A percentile compares a stretch with the other conserved stretches of the same genome.
Evolutionary conservation across 176 grass and related monocot species (phyloP).

Genomic region (Eragrostis curvula): DNA sequence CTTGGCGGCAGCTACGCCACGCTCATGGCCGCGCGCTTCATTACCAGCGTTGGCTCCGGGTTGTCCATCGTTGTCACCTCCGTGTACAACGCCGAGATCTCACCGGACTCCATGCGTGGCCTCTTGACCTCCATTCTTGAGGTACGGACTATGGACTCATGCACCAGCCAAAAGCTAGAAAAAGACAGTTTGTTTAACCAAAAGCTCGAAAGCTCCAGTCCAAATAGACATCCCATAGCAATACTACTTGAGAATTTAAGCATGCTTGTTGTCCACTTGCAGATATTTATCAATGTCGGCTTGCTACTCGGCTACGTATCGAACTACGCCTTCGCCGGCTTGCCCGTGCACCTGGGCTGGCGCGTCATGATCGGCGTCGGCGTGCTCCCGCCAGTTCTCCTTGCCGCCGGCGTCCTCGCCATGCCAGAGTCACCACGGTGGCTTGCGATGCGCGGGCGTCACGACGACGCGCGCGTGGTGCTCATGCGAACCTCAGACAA

Average conservation of each 20-base stretch:
- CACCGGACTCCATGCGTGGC: constrained; percentile 44
- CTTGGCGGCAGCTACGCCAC: constrained; percentile 32
- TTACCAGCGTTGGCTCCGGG: constrained; percentile 50
- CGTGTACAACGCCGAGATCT: constrained; percentile 58
- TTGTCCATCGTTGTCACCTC: constrained; percentile 32
- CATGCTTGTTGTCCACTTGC: not conserved
- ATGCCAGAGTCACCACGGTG: constrained; percentile 82
- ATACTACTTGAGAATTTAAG: too few species aligned
- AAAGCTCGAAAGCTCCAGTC: too few species aligned
- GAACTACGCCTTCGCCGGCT: constrained; percentile 45
- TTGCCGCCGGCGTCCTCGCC: constrained; percentile 35
- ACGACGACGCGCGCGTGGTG: constrained; percentile 42
- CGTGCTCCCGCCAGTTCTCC: constrained; percentile 20
- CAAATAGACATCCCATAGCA: too few species aligned
- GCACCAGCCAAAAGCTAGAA: too few species aligned
- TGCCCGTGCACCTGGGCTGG: constrained; percentile 51
- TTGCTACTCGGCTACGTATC: constrained; percentile 48
- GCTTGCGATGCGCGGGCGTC: constrained; percentile 59
- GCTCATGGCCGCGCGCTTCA: constrained; percentile 46
- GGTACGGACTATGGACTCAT: too few species aligned
- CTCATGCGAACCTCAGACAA: constrained; percentile 27
- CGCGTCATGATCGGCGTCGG: constrained; percentile 44
- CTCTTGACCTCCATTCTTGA: constrained; percentile 16
- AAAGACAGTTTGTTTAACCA: too few species aligned
- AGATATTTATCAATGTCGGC: constrained; percentile 39